Evolutionary conservation across 2,329 filamentous ascomycete genomes (phyloP).

Genomic region (Aspergillus novofumigatus): DNA sequence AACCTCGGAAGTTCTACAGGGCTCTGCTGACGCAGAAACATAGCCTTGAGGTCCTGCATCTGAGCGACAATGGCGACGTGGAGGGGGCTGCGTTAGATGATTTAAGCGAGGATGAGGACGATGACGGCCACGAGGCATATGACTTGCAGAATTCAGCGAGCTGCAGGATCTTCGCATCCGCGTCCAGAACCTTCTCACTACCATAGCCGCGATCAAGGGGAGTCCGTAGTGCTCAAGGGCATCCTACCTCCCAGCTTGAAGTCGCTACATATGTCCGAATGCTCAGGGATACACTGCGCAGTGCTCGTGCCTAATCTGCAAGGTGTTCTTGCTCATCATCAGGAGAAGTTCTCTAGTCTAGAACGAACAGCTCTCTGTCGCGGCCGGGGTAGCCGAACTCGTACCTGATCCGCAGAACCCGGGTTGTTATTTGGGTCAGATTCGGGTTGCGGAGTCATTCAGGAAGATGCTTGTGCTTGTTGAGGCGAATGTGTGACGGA

Average conservation of each 20-base stretch:
- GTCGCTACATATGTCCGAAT: not conserved
- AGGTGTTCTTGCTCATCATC: not conserved
- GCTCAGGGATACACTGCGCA: not conserved
- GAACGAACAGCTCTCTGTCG: not conserved
- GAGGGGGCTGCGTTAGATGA: not conserved
- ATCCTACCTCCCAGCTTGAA: not conserved
- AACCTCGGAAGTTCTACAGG: slow-evolving; percentile 2
- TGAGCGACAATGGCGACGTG: not conserved
- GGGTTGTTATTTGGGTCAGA: no score
- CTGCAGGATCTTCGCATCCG: not conserved
- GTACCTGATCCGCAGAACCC: no score
- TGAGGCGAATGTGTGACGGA: not conserved
- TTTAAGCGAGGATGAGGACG: not conserved
- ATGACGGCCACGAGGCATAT: not conserved
- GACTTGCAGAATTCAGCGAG: not conserved
- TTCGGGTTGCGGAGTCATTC: no score
- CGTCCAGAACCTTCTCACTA: not conserved
- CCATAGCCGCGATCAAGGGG: not conserved
- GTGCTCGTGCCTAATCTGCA: not conserved
- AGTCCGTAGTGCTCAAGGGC: not conserved
- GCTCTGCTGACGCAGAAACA: slow-evolving; percentile 9
- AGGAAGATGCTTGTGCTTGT: not conserved
- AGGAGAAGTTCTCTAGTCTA: not conserved
- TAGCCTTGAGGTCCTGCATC: slow-evolving; percentile 8
- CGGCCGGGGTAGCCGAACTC: no score